Evolutionary conservation across 257 asterid genomes (phyloP), one percentile per base, ranked within the genome.

Genomic region (Leptodermis oblonga): DNA sequence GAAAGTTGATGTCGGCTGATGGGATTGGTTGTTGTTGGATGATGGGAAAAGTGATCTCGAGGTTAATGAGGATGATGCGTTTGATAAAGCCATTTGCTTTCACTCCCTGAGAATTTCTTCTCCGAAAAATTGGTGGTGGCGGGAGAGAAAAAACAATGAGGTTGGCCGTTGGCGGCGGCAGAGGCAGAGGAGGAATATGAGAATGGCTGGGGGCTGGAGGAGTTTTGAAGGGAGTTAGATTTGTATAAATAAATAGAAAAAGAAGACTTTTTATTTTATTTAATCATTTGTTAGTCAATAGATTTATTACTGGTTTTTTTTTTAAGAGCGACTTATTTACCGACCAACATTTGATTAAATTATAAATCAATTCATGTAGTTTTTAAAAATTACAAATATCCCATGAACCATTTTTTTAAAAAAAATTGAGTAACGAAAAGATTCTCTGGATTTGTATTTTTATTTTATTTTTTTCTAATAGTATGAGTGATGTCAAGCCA

Each of bases 1-100:
- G 68, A 72, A 62, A 26, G 76, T 20, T 37, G 56, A 37, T 30
- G 49, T 42, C 41, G n/a, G 70, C 73, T 45, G 74, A 74, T 76
- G 53, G 73, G 62, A 79, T 73, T 66, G 72, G n/a, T n/a, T n/a
- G 79, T 74, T 7, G 74, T 52, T 5, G 73, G 37, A 23, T 70
- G 91, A 62, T 76, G 73, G 65, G 73, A 88, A 68, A 68, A 77
- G 71, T 22, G 86, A 76, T 76, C 82, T 85, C 8, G 89, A 85
- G 58, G 84, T 73, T 37, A 89, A 25, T 62, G 90, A 76, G 4
- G 81, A 79, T 7, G 81, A 79, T 76, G 92, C 59, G 78, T 81
- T 85, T 13, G 89, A 79, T 43, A 89, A 72, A 49, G 92, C 87
- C 91, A 83, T 83, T 48, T 48, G 36, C 61, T 37, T 25, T 62